Evolutionary conservation across 495 filamentous ascomycete species (phyloP).

Genomic region (Clohesyomyces aquaticus): DNA sequence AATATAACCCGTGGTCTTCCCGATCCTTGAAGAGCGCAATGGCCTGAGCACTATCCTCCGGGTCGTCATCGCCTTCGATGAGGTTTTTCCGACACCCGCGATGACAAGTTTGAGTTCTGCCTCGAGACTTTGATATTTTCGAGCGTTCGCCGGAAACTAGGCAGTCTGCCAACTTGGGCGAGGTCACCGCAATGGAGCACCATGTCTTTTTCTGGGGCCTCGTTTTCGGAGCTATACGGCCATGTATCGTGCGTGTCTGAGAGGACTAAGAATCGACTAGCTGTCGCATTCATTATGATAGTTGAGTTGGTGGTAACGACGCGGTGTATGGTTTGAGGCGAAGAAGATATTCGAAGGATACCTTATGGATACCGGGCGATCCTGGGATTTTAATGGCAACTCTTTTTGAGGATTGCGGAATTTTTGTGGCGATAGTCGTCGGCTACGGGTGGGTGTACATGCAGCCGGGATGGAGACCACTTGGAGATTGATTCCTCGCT

Average conservation of each 20-base stretch:
- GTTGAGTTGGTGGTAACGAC: too few species aligned
- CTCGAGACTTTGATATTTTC: conserved; percentile 16
- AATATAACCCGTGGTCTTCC: conserved; percentile 6
- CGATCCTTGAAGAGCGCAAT: neutral
- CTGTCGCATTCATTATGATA: too few species aligned
- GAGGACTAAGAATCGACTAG: conserved; percentile 19
- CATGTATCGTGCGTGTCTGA: conserved; percentile 24
- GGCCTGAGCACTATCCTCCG: conserved; percentile 1
- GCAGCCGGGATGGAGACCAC: too few species aligned
- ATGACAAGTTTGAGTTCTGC: conserved; percentile 38
- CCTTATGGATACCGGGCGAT: too few species aligned
- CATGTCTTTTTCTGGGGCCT: conserved; percentile 23
- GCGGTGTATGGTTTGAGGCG: too few species aligned
- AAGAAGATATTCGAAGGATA: too few species aligned
- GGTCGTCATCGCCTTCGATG: conserved; percentile 38
- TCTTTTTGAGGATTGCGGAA: too few species aligned
- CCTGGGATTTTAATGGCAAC: too few species aligned
- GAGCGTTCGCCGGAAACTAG: conserved; percentile 18
- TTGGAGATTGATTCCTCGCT: too few species aligned
- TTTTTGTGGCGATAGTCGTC: too few species aligned
- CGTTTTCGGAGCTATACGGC: neutral
- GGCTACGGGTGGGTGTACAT: too few species aligned
- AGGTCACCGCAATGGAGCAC: conserved; percentile 35
- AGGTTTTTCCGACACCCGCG: too few species aligned
- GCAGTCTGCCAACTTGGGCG: conserved; percentile 30